Conservation (phyloP, 2,329 filamentous ascomycete species). For the Verticillium zaregamsianum region DNA sequence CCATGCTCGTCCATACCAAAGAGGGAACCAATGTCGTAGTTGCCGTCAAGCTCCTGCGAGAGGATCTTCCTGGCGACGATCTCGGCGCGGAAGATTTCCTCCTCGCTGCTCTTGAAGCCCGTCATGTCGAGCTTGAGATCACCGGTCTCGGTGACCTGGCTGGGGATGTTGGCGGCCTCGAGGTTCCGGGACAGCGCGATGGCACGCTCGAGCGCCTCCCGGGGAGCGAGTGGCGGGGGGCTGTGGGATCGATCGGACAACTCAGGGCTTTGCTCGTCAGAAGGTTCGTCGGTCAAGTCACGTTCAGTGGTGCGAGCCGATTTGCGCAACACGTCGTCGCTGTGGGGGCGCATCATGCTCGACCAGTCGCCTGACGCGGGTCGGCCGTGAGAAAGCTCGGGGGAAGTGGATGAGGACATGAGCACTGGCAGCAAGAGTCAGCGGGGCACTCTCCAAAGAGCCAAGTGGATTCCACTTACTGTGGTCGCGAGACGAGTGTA, state of each 20-base stretch:
- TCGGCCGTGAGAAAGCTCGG: conserved; percentile 41
- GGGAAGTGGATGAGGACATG: conserved; percentile 33
- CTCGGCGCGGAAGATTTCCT: conserved; percentile 86
- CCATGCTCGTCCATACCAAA: conserved; percentile 94
- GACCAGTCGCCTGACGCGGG: conserved; percentile 50
- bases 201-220: conserved; percentile 79
- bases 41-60: conserved; percentile 86
- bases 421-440: neutral
- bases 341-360: conserved; percentile 39
- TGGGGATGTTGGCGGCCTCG: conserved; percentile 86
- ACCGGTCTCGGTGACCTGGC: conserved; percentile 84
- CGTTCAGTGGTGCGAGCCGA: conserved; percentile 35
- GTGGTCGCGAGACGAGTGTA: conserved; percentile 26
- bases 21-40: conserved; percentile 92
- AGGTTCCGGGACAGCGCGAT: conserved; percentile 82
- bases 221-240: conserved; percentile 66
- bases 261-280: conserved; percentile 30
- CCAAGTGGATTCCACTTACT: neutral
- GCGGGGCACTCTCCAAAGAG: neutral
- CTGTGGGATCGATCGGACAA: conserved; percentile 64
- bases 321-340: conserved; percentile 49
- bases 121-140: conserved; percentile 99
- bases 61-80: conserved; percentile 90
- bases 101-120: conserved; percentile 89
- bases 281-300: conserved; percentile 30